Conservation (phyloP, 306 rosid species). For the Glycine soja region DNA sequence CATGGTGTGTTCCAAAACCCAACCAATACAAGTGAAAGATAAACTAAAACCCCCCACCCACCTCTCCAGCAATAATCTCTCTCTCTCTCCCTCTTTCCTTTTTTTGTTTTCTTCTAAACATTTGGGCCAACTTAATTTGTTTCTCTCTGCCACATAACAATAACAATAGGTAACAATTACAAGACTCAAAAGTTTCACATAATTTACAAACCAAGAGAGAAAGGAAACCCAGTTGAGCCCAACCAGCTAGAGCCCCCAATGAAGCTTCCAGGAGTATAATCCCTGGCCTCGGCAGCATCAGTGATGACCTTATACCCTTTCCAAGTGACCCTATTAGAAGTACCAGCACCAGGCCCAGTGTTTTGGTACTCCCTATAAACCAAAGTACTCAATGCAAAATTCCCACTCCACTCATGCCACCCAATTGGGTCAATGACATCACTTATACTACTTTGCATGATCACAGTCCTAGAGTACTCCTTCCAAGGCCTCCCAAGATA, state of each 20-base stretch:
- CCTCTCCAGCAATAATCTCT: too few species aligned
- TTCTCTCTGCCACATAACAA: neutral
- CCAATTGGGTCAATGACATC: slow-evolving; percentile 77
- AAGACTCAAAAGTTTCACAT: neutral
- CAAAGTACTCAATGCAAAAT: slow-evolving; percentile 78
- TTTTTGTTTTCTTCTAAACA: neutral
- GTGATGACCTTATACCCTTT: slow-evolving; percentile 73
- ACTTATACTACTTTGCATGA: slow-evolving; percentile 64
- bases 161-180: neutral
- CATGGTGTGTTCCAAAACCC: slow-evolving; percentile 31
- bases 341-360: slow-evolving; percentile 75
- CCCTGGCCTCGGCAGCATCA: slow-evolving; percentile 65
- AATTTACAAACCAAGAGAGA: slow-evolving; percentile 68
- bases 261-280: slow-evolving; percentile 65
- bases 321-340: slow-evolving; percentile 75
- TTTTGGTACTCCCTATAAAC: slow-evolving; percentile 74
- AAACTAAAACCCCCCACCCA: neutral
- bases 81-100: neutral
- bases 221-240: slow-evolving; percentile 74
- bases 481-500: slow-evolving; percentile 95
- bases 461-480: slow-evolving; percentile 81
- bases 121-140: neutral
- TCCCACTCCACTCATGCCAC: slow-evolving; percentile 80
- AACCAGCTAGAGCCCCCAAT: slow-evolving; percentile 78
- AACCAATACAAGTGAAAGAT: slow-evolving; percentile 33